Conservation (phyloP, 208 protist species). For the Entamoeba nuttalli region DNA sequence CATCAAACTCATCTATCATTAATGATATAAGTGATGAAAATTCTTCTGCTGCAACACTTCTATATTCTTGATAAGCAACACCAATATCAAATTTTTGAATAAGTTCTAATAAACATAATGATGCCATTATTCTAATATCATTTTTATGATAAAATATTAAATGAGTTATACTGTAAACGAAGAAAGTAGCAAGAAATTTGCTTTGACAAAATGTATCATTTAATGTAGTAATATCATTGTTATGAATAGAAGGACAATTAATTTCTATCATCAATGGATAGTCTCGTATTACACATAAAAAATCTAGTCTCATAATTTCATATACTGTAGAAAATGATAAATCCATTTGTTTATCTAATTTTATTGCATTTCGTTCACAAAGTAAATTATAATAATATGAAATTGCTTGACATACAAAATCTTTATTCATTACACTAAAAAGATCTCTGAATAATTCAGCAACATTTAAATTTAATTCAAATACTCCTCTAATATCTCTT, state of each 20-base stretch:
- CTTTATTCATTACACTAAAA: not conserved
- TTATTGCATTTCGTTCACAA: not conserved
- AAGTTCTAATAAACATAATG: not conserved
- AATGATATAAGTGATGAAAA: not conserved
- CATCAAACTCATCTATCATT: not conserved
- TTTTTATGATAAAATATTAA: not conserved
- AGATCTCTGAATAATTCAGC: not conserved
- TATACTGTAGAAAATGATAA: not conserved
- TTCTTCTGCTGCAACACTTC: not conserved
- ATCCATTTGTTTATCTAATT: not conserved
- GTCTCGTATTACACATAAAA: not conserved
- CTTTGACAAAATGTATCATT: not conserved
- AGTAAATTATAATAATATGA: not conserved
- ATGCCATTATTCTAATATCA: not conserved
- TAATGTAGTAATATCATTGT: not conserved
- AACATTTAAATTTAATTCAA: not conserved
- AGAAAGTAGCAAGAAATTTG: not conserved
- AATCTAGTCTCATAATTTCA: not conserved
- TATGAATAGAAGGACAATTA: not conserved
- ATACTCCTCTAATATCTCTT: not conserved
- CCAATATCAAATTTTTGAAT: not conserved
- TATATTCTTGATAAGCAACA: not conserved
- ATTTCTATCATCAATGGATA: not conserved
- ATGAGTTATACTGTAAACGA: not conserved
- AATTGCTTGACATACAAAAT: not conserved